Evolutionary conservation across 345 rosid genomes (phyloP).

Genomic region (Arabidopsis arenosa): DNA sequence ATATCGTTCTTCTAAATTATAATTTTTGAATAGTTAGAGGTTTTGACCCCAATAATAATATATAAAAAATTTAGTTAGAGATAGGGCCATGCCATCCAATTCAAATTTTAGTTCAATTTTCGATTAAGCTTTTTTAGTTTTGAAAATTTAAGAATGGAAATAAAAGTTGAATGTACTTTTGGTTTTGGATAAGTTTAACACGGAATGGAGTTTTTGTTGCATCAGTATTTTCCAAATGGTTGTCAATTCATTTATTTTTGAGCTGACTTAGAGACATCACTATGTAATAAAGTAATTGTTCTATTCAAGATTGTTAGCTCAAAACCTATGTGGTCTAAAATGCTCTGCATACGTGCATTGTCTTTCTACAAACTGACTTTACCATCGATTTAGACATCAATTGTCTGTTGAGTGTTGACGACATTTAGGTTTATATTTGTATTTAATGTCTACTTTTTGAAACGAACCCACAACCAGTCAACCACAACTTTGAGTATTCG

Average conservation of each 20-base stretch:
- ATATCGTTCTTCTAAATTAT: neutral
- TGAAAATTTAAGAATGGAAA: neutral
- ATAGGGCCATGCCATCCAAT: conserved; percentile 17
- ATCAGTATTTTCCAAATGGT: neutral
- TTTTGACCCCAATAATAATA: too few species aligned
- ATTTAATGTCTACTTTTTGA: neutral
- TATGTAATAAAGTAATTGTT: conserved; percentile 26
- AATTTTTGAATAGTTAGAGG: neutral
- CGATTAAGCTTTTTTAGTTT: conserved; percentile 14
- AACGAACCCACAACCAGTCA: neutral
- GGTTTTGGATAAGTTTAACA: conserved; percentile 6
- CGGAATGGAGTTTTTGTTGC: neutral
- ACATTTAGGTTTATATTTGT: neutral
- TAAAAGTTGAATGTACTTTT: neutral
- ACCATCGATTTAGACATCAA: neutral
- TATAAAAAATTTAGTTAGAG: too few species aligned
- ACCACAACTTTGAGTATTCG: neutral
- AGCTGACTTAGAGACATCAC: conserved; percentile 22
- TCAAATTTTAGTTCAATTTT: neutral
- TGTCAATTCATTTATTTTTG: conserved; percentile 3
- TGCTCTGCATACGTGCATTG: conserved; percentile 2
- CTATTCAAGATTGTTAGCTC: conserved; percentile 6
- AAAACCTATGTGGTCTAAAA: conserved; percentile 22
- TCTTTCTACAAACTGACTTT: neutral
- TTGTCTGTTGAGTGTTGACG: neutral